Base-by-base conservation (phyloP, 495 filamentous ascomycete species). In the Wilcoxina mikolae region DNA sequence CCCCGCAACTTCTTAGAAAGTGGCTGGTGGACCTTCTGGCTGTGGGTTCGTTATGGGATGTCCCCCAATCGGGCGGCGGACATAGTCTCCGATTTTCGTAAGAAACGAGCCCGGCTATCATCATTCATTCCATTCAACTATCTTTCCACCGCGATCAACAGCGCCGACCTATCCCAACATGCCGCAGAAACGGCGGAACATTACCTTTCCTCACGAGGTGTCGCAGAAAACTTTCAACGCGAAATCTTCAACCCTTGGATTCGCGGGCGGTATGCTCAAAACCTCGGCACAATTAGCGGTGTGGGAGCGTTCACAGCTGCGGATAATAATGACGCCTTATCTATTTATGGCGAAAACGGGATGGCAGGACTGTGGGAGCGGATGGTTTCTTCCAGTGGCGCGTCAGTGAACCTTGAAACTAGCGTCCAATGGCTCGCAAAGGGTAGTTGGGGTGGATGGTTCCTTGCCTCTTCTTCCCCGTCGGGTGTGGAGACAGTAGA, bases 221-320 rank as follows among this genome's bases (percentile, higher is more conserved):
- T 33, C 20, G 26, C 22, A 2, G 47, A 50, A 29, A 12, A 3
- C 1, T 96, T 93, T 64, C 71, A 83, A 3, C 77, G 77, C 3
- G 87, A 98, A 39, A 78, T 98, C 29, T 76, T 96, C 3, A 91
- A 95, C 68, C 83, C 89, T 0, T 85, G 81, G 61, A 93, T 86
- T 0, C 74, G 91, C 3, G 91, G 94, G 24, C 95, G 95, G 65
- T 95, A 95, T 70, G 88, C 82, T 0, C 85, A 90, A 58, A 95
- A 98, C 58, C 65, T 98, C 11, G 73, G 68, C 3, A 67, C 78
- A 38, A 88, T 96, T 27, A 88, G 95, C 60, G 93, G 84, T 1
- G 68, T 98, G 26, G 85, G 54, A 3, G 60, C 60, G 5, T 47
- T 64, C 51, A 33, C 42, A 11, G 42, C 60, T 4, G 42, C 39